Evolutionary conservation across 2,329 filamentous ascomycete species (phyloP).

Genomic region (Macrophomina tecta): DNA sequence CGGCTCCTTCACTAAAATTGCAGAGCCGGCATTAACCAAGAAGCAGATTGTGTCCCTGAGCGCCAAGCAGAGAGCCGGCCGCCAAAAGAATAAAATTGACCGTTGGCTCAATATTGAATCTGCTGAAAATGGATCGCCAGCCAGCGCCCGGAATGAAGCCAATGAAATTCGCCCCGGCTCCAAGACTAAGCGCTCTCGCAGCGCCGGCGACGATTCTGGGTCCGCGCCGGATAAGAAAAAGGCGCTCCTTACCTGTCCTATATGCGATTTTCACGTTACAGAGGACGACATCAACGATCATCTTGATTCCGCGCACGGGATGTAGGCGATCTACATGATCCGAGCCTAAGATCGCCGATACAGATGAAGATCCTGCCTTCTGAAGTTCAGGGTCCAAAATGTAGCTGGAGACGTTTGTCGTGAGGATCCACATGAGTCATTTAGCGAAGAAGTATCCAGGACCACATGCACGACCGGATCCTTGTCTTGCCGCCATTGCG

Average conservation of each 20-base stretch:
- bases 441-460: neutral
- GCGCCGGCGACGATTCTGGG: slow-evolving; percentile 27
- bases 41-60: slow-evolving; percentile 48
- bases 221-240: slow-evolving; percentile 31
- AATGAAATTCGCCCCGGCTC: slow-evolving; percentile 1
- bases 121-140: slow-evolving; percentile 23
- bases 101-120: slow-evolving; percentile 40
- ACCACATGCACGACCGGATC: neutral
- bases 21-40: slow-evolving; percentile 50
- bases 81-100: slow-evolving; percentile 54
- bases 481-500: neutral
- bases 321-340: slow-evolving; percentile 23
- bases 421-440: neutral
- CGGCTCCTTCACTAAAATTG: slow-evolving; percentile 49
- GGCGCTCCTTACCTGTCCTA: slow-evolving; percentile 46
- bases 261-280: slow-evolving; percentile 41
- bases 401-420: slow-evolving; percentile 1
- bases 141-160: neutral
- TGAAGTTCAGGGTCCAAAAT: neutral
- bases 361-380: slow-evolving; percentile 16
- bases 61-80: slow-evolving; percentile 48
- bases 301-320: slow-evolving; percentile 38
- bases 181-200: slow-evolving; percentile 34
- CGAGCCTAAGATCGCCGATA: slow-evolving; percentile 17
- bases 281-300: slow-evolving; percentile 48